Base-by-base conservation (phyloP, 2,329 filamentous ascomycete species). In the Drechmeria coniospora region DNA sequence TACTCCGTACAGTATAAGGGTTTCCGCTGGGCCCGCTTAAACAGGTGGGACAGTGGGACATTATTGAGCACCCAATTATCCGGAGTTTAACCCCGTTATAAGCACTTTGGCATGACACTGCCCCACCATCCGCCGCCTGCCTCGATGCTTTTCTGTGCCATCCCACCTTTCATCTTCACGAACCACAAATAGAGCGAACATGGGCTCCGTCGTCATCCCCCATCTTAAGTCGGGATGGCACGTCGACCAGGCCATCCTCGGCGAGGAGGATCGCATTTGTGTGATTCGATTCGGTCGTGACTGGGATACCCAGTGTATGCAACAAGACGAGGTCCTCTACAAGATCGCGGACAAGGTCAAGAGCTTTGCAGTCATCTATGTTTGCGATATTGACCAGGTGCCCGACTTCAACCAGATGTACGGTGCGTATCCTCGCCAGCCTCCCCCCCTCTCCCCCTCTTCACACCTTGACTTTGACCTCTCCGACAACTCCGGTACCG, bases 371-470 rank as follows among this genome's bases (percentile, higher is more conserved):
- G 79, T 79, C 51, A 78, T 95, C 51, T 95, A 95, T 57, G 69
- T 92, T 29, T 94, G 86, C 65, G 86, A 95, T 51, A 76, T 92
- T 44, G 81, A 92, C 48, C 68, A 84, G 51, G 80, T 92, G 5
- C 80, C 81, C 31, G 83, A 92, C 53, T 94, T 93, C 63, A 94
- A 90, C 51, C 73, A 79, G 46, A 95, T 95, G 87, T 94, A 94
- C 63, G 74, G 40, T 65, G 59, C 42, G 51, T 36, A 17, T 8
- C 6, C 10, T 8, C 24, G 21, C 13, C 25, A 18, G 8, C 4
- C 11, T 5, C 22, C 21, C 15, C 27, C 19, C 19, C 11, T 17
- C 8, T 16, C 26, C 28, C 31, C 27, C 27, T 19, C 19, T 15
- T 6, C 10, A 1, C 0, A 4, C 25, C 20, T 21, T 21, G 6